Conservation (phyloP, 306 rosid genomes). For the Citrullus amarus region DNA sequence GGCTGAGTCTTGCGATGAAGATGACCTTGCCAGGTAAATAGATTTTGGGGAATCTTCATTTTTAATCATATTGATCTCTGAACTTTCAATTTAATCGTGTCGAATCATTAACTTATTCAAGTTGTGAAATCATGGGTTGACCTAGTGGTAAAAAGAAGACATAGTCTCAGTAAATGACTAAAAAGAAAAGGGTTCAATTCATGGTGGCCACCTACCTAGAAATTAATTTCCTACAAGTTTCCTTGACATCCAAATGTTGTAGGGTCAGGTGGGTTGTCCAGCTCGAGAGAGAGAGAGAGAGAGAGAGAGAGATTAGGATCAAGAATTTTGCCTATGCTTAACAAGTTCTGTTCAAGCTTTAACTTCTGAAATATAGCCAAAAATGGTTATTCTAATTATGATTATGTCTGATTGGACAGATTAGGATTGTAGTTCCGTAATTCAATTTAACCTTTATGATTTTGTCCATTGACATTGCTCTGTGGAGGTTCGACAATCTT, state of each 20-base stretch:
- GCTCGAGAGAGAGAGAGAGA: too few species aligned
- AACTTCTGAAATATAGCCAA: neutral
- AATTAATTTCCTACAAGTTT: too few species aligned
- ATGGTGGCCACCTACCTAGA: too few species aligned
- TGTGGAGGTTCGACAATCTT: neutral
- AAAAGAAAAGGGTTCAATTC: too few species aligned
- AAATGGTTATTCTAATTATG: neutral
- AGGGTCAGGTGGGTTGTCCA: too few species aligned
- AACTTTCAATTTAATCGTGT: neutral
- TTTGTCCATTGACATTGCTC: neutral
- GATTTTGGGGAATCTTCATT: neutral
- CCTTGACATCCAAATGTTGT: too few species aligned
- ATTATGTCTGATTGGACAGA: neutral
- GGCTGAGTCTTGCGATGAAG: neutral
- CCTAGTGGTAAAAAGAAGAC: too few species aligned
- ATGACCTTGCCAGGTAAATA: constrained; percentile 9
- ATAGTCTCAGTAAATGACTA: too few species aligned
- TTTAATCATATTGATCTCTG: neutral
- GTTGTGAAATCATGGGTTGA: neutral
- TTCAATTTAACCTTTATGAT: neutral
- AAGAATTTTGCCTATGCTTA: neutral
- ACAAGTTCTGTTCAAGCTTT: too few species aligned
- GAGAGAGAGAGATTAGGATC: neutral
- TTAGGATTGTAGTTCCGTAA: neutral
- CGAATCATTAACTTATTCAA: neutral